A percentile compares a stretch with the other conserved stretches of the same genome.
Conservation (phyloP, 148 eudicot species). For the Spergularia marina region DNA sequence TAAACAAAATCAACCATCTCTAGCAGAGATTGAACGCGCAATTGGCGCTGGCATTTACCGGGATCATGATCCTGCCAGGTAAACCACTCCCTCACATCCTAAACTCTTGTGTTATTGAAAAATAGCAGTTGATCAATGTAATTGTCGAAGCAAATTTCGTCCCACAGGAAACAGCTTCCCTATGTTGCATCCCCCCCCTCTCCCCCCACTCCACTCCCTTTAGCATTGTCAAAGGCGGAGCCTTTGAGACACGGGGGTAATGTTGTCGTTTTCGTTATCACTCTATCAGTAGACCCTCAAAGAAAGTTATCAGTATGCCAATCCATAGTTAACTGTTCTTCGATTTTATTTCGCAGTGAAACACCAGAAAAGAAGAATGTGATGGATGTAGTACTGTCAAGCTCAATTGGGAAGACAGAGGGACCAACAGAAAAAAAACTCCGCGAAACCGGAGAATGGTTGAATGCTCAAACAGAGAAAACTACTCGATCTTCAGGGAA, state of each 20-base stretch:
- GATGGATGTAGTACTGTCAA: slow-evolving; percentile 48
- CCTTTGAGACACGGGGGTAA: too few species aligned
- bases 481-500: slow-evolving; percentile 50
- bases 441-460: slow-evolving; percentile 79
- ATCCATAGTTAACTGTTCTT: background rate
- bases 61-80: slow-evolving; percentile 56
- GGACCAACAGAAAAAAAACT: slow-evolving; percentile 60
- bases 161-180: too few species aligned
- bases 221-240: too few species aligned
- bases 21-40: slow-evolving; percentile 66
- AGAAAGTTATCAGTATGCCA: too few species aligned
- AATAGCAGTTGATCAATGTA: too few species aligned
- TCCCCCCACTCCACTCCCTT: too few species aligned
- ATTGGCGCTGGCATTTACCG: slow-evolving; percentile 74
- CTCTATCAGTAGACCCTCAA: background rate
- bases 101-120: too few species aligned
- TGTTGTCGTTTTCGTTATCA: background rate
- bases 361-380: slow-evolving; percentile 36
- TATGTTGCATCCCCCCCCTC: too few species aligned
- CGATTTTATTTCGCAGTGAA: slow-evolving; percentile 27
- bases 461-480: slow-evolving; percentile 42
- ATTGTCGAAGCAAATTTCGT: too few species aligned
- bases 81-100: background rate
- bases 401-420: slow-evolving; percentile 52
- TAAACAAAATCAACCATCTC: slow-evolving; percentile 37